Base-by-base conservation (phyloP, 2,329 filamentous ascomycete genomes). In the Zasmidium cellare region DNA sequence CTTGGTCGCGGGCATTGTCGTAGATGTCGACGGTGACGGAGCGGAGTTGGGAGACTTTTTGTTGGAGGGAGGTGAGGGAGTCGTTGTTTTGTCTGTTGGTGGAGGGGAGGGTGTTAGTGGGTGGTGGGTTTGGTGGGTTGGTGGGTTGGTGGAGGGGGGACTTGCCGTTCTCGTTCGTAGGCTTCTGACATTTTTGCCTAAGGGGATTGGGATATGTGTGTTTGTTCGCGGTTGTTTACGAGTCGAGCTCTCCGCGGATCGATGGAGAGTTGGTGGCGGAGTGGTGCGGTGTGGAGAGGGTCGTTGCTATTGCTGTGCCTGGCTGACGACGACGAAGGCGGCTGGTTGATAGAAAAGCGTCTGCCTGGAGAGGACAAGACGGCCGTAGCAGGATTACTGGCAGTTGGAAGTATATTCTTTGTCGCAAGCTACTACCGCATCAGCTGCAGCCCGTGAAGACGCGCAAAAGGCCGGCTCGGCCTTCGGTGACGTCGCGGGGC, bases 1-100 rank as follows among this genome's bases (percentile, higher is more conserved):
- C 86, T 69, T 97, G 93, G 68, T 90, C 86, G 58, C 91, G 86
- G 51, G 94, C 94, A 74, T 94, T 92, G 78, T 97, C 92, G 82
- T 97, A 97, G 71, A 99, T 99, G 79, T 99, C 92, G 65, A 97
- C 86, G 45, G 94, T 99, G 51, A 99, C 91, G 75, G 90, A 90
- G 71, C 93, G 91, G 63, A 99, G 84, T 53, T 92, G 91, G 18
- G 90, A 90, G 55, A 97, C 92, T 79, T 99, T 99, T 65, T 86
- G 84, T 16, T 90, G 89, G 38, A 99, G 88, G 74, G 96, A 92
- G 70, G 93, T 88, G 56, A 99, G 89, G 68, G 93, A 92, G 66
- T 90, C 87, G 78, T 97, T 96, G 80, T 99, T 99, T 77, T 99
- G 94, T 69, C 85, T 86, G 62, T 20, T 38, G 23, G 46, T 31